phyloP scores from a whole-genome alignment of 2,329 filamentous ascomycete species.

The Epichloe hybrida region DNA sequence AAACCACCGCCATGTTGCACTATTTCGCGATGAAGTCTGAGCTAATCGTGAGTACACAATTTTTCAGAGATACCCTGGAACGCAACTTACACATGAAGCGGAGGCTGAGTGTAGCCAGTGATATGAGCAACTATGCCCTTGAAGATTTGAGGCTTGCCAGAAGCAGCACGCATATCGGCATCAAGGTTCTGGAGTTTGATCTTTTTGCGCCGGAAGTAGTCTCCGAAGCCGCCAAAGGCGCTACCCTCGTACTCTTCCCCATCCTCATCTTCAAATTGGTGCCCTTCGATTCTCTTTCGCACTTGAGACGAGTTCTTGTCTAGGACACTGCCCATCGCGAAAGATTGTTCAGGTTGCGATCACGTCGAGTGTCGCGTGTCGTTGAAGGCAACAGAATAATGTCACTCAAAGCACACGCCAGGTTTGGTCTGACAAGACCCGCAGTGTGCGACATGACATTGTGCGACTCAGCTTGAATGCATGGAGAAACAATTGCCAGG shows the following conservation, averaged over 20 bases:
- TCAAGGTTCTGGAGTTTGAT: conserved; percentile 95
- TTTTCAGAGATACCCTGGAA: background rate
- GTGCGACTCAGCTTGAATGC: background rate
- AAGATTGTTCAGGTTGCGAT: background rate
- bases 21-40: conserved; percentile 63
- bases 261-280: conserved; percentile 66
- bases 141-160: conserved; percentile 72
- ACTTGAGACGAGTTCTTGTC: conserved; percentile 50
- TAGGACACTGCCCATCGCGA: conserved; percentile 42
- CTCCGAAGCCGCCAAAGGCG: conserved; percentile 74
- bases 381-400: too few species aligned
- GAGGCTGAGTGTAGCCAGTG: conserved; percentile 91
- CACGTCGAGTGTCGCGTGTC: background rate
- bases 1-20: conserved; percentile 92
- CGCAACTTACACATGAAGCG: conserved; percentile 53
- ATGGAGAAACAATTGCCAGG: background rate
- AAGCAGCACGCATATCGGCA: conserved; percentile 57
- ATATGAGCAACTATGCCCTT: conserved; percentile 82
- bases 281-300: conserved; percentile 46
- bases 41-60: conserved; percentile 7
- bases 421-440: background rate
- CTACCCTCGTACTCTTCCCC: conserved; percentile 88
- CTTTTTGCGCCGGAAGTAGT: conserved; percentile 94
- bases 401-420: too few species aligned
- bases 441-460: background rate